A percentile compares a stretch with the other conserved stretches of the same genome.
Evolutionary conservation across 352 stramenopile genomes (phyloP).

Genomic region (Pilasporangium apinafurcum): DNA sequence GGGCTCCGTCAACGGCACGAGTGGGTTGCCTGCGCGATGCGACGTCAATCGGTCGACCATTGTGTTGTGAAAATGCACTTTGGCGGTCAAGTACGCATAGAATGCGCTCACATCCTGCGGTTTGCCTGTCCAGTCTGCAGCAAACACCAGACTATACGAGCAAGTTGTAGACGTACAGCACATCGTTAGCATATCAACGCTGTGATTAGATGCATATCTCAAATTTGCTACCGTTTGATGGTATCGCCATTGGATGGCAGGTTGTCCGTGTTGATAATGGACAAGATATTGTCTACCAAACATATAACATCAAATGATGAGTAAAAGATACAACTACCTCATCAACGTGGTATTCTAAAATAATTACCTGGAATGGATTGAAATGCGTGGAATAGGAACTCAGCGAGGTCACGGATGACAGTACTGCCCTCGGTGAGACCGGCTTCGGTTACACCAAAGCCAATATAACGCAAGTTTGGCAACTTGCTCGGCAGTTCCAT

Average conservation of each 20-base stretch:
- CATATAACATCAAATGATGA: not conserved
- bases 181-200: not conserved
- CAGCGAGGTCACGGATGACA: conserved; percentile 40
- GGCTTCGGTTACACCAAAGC: conserved; percentile 11
- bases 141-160: conserved; percentile 17
- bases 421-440: conserved; percentile 17
- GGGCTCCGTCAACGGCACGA: conserved; percentile 59
- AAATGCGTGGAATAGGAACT: conserved; percentile 41
- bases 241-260: conserved; percentile 54
- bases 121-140: conserved; percentile 16
- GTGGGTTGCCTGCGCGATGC: conserved; percentile 25
- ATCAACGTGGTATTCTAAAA: not conserved
- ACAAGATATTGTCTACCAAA: conserved; percentile 35
- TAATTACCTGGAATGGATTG: conserved; percentile 24
- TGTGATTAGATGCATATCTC: not conserved
- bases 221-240: conserved; percentile 29
- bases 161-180: too few relatives aligned
- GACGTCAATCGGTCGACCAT: conserved; percentile 81
- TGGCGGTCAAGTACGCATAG: conserved; percentile 23
- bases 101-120: conserved; percentile 17
- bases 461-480: conserved; percentile 5
- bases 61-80: conserved; percentile 77
- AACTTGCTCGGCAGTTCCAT: conserved; percentile 17
- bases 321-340: not conserved
- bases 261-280: conserved; percentile 81